A percentile compares a stretch with the other conserved stretches of the same genome.
These are phyloP conservation scores for Leptographium wingfieldii DNA, from an alignment of 2,329 filamentous ascomycete genomes.

Conservation along the genomic window DNA sequence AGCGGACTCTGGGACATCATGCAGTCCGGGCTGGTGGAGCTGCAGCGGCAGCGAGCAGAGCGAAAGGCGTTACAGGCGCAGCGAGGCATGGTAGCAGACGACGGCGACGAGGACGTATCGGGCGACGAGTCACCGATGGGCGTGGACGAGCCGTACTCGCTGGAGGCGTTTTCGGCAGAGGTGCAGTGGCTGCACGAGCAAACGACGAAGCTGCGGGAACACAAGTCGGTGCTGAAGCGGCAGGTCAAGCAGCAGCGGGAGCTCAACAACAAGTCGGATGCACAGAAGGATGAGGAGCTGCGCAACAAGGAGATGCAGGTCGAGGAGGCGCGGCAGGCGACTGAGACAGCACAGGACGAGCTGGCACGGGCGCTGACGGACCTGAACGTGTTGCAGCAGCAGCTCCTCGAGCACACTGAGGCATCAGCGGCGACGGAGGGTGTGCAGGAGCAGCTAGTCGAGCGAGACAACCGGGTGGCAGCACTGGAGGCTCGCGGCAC, in stretches of 20 bases:
- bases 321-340: conserved; percentile 22
- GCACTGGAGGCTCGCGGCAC: conserved; percentile 29
- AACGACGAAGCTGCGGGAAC: conserved; percentile 67
- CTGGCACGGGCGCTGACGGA: conserved; percentile 35
- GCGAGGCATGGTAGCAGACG: conserved; percentile 45
- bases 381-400: conserved; percentile 24
- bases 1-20: conserved; percentile 46
- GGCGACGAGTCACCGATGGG: conserved; percentile 46
- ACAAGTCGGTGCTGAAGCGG: conserved; percentile 77
- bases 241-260: conserved; percentile 95
- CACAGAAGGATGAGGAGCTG: conserved; percentile 54
- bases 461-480: conserved; percentile 15
- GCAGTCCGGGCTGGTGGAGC: conserved; percentile 40
- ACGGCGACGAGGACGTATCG: conserved; percentile 51
- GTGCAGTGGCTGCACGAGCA: conserved; percentile 69
- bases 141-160: conserved; percentile 50
- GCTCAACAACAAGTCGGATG: conserved; percentile 76
- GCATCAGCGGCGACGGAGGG: conserved; percentile 9
- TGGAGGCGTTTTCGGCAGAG: conserved; percentile 64
- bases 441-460: conserved; percentile 11
- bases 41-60: conserved; percentile 40
- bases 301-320: conserved; percentile 44
- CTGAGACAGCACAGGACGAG: conserved; percentile 23
- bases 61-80: conserved; percentile 39
- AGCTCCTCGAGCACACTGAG: conserved; percentile 9